Evolutionary conservation across 345 rosid genomes (phyloP).

Genomic region (Dovyalis caffra): DNA sequence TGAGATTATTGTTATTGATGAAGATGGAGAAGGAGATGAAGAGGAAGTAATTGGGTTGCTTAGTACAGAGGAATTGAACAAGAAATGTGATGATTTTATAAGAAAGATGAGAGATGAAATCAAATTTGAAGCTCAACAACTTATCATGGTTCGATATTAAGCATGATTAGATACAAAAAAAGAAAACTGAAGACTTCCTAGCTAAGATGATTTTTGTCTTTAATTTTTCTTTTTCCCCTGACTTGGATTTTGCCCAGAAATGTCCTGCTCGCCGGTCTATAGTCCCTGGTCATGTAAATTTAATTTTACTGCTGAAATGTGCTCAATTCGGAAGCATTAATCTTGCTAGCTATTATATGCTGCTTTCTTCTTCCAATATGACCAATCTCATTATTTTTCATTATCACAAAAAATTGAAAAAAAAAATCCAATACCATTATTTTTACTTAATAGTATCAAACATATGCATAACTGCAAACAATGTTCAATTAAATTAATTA

Average conservation of each 20-base stretch:
- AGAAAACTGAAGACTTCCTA: neutral
- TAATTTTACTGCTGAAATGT: neutral
- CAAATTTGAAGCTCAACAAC: slow-evolving; percentile 24
- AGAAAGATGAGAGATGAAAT: slow-evolving; percentile 52
- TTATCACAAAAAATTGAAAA: too few relatives aligned
- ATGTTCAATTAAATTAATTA: too few relatives aligned
- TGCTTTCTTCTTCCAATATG: too few relatives aligned
- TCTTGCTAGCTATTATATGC: too few relatives aligned
- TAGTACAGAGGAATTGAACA: slow-evolving; percentile 60
- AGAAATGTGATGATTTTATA: slow-evolving; percentile 72
- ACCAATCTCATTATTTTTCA: too few relatives aligned
- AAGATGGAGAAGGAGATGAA: slow-evolving; percentile 21
- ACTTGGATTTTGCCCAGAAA: neutral
- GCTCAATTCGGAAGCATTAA: neutral
- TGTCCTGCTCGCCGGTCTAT: too few relatives aligned
- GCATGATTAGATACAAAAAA: neutral
- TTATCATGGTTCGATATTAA: slow-evolving; percentile 15
- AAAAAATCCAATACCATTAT: too few relatives aligned
- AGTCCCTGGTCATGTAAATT: neutral
- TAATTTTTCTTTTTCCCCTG: neutral
- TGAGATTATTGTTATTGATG: neutral
- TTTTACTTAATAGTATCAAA: too few relatives aligned
- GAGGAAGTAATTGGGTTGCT: slow-evolving; percentile 19
- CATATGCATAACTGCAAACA: too few relatives aligned
- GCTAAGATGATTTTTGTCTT: neutral